Conservation (phyloP, 345 rosid species). For the Cardamine resedifolia region DNA sequence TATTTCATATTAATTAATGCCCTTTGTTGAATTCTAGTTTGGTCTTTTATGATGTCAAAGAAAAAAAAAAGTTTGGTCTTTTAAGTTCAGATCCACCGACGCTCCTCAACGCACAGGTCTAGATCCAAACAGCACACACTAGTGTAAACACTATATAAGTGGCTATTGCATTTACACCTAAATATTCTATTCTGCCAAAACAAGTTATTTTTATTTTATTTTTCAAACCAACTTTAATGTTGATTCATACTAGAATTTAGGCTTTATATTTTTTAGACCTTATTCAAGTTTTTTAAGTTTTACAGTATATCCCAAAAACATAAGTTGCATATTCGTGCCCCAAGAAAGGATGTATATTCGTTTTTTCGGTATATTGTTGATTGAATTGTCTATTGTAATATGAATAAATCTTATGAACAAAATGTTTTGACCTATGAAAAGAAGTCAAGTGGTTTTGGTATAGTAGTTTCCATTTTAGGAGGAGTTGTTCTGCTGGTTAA, state of each 20-base stretch:
- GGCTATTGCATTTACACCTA: conserved; percentile 17
- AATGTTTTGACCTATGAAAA: neutral
- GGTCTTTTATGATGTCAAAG: neutral
- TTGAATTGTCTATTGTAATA: neutral
- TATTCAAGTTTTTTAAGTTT: neutral
- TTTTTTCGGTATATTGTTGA: neutral
- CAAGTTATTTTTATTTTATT: neutral
- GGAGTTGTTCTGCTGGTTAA: too few species aligned
- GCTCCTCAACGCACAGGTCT: conserved; percentile 9
- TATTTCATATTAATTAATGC: neutral
- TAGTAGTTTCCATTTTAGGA: too few species aligned
- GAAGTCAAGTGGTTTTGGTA: too few species aligned
- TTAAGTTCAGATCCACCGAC: conserved; percentile 36
- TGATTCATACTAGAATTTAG: neutral
- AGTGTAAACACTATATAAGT: neutral
- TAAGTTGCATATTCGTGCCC: neutral
- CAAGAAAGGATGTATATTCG: too few species aligned
- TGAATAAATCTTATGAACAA: neutral
- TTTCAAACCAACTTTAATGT: neutral
- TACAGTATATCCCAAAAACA: neutral
- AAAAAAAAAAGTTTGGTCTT: neutral
- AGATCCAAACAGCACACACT: conserved; percentile 27
- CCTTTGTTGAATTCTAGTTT: conserved; percentile 6
- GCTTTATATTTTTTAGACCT: neutral
- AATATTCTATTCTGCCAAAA: neutral